These are phyloP conservation scores for Lecanicillium sp. DNA, from an alignment of 2,329 filamentous ascomycete species.

Conservation along the genomic window DNA sequence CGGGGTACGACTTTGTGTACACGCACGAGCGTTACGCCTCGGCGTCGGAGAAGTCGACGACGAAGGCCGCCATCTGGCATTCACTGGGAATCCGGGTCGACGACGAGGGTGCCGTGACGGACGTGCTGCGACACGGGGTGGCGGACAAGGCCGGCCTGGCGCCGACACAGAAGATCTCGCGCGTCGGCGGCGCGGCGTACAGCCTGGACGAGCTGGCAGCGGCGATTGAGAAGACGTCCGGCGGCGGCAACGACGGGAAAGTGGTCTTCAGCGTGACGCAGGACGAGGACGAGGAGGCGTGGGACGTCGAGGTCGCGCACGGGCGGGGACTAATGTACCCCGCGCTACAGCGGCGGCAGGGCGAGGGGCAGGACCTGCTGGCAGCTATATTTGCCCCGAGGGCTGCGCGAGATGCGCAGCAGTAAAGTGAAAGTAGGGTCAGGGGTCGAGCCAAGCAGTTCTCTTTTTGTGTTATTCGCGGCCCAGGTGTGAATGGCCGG, in stretches of 20 bases:
- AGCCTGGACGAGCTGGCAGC: constrained; percentile 3
- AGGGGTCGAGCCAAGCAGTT: not conserved
- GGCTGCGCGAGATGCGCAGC: not conserved
- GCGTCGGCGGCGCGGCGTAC: constrained; percentile 2
- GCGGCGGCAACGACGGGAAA: not conserved
- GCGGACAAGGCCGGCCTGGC: constrained; percentile 11
- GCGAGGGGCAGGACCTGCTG: not conserved
- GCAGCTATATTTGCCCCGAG: not conserved
- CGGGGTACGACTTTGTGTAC: constrained; percentile 10
- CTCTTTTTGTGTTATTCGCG: too few species aligned
- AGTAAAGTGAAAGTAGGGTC: too few species aligned
- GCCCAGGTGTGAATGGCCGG: too few species aligned
- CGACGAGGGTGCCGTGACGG: constrained; percentile 1
- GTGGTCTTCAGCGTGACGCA: not conserved
- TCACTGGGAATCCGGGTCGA: constrained; percentile 10
- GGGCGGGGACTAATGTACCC: not conserved
- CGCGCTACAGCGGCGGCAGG: not conserved
- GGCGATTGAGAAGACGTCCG: constrained; percentile 29
- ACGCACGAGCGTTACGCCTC: not conserved
- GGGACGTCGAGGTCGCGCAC: not conserved
- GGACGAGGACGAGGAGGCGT: constrained; percentile 1
- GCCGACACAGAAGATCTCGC: constrained; percentile 9
- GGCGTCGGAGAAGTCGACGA: too few species aligned
- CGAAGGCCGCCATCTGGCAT: constrained; percentile 11
- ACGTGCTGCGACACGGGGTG: constrained; percentile 8